Base-by-base conservation (phyloP, 495 filamentous ascomycete genomes). In the Talaromyces ruber region DNA sequence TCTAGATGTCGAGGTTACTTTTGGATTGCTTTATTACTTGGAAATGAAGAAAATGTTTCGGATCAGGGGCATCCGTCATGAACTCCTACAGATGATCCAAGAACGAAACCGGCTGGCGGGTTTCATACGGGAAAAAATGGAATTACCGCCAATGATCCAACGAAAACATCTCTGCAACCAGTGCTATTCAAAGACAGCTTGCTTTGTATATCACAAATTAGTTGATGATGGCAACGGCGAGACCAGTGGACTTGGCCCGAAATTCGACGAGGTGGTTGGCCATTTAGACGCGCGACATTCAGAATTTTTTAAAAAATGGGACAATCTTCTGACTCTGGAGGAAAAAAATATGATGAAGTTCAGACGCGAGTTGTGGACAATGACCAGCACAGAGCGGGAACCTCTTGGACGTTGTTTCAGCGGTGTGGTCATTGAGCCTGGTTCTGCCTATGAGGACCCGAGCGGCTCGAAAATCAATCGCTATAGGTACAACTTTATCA, bases 151-250 rank as follows among this genome's bases (percentile, higher is more conserved):
- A 3, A 93, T 98, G 91, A 79, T 93, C 59, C 88, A 86, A 72
- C 88, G 86, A 67, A 78, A 87, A 47, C 84, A 88, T 68, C 79
- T 86, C 30, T 98, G 94, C 67, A 84, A 77, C 22, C 86, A 81
- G 61, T 98, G 94, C 69, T 98, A 96, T 71, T 91, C 91, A 2
- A 90, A 91, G 72, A 84, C 85, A 3, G 76, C 92, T 18, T 98
- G 94, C 69, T 94, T 97, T 68, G 85, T 95, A 58, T 98, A 97
- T 67, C 92, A 98, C 71, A 94, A 90, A 64, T 84, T 98, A n/a
- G 80, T 84, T 0, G 94, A 98, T 66, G 83, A 87, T 65, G 94
- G 94, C 1, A 81, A 88, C 65, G 86, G 88, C 28, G 88, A 94
- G 67, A 88, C 88, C 4, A 94, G 89, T 63, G 86, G 85, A 11